Evolutionary conservation across 192 early-diverging fungal species (phyloP).

Genomic region (Jimgerdemannia flammicorona): DNA sequence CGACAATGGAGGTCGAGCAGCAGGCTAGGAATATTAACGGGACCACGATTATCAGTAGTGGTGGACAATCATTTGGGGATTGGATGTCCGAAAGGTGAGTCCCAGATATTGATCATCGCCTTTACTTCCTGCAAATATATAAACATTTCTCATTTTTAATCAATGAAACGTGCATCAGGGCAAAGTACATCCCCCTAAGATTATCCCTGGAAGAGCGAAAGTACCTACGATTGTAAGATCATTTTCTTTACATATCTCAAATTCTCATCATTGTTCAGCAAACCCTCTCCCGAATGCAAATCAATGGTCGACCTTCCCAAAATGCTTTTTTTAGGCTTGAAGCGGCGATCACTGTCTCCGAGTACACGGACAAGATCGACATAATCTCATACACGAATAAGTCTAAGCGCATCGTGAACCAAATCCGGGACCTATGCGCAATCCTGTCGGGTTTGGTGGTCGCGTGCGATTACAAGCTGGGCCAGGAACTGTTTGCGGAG

Average conservation of each 20-base stretch:
- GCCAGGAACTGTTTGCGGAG: conserved; percentile 74
- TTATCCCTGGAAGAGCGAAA: conserved; percentile 89
- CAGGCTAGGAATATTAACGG: conserved; percentile 16
- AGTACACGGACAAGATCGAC: conserved; percentile 60
- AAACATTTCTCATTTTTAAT: too few relatives aligned
- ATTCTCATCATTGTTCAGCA: neutral
- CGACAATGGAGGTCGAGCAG: conserved; percentile 21
- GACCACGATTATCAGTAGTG: conserved; percentile 31
- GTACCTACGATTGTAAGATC: conserved; percentile 65
- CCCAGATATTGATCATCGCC: too few relatives aligned
- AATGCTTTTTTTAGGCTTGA: conserved; percentile 57
- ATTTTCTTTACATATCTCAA: too few relatives aligned
- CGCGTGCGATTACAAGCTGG: conserved; percentile 77
- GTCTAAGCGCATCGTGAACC: conserved; percentile 82
- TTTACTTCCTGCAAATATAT: too few relatives aligned
- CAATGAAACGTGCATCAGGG: conserved; percentile 47
- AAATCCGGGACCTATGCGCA: conserved; percentile 95
- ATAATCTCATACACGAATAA: conserved; percentile 77
- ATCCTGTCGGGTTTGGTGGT: conserved; percentile 91
- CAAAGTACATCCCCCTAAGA: conserved; percentile 94
- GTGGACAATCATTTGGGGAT: conserved; percentile 60
- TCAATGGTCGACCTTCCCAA: neutral
- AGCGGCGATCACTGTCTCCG: conserved; percentile 86
- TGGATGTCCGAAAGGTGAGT: conserved; percentile 53
- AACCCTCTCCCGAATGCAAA: neutral